Conservation (phyloP, 2,329 filamentous ascomycete species). For the Helminthosporium solani region DNA sequence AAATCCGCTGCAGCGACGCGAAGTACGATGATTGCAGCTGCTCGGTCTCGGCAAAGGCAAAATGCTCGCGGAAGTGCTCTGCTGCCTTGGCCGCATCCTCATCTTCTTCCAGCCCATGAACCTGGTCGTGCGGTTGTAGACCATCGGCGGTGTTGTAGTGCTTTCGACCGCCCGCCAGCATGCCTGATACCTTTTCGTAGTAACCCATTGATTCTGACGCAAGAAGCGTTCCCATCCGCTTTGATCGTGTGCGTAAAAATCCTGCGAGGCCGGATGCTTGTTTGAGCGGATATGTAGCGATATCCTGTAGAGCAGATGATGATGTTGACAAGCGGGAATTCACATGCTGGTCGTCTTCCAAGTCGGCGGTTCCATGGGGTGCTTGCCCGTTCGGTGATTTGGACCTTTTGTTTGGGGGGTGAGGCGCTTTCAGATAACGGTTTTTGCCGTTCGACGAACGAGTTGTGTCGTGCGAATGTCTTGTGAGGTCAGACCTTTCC, state of each 20-base stretch:
- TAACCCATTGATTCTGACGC: slow-evolving; percentile 95
- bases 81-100: slow-evolving; percentile 56
- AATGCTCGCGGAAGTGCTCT: slow-evolving; percentile 80
- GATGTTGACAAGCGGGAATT: slow-evolving; percentile 42
- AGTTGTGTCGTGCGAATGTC: slow-evolving; percentile 42
- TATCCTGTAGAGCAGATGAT: slow-evolving; percentile 57
- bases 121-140: slow-evolving; percentile 63
- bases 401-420: slow-evolving; percentile 14
- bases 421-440: slow-evolving; percentile 11
- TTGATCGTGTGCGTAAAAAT: slow-evolving; percentile 76
- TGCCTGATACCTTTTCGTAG: slow-evolving; percentile 92
- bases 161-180: slow-evolving; percentile 89
- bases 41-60: slow-evolving; percentile 82
- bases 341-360: slow-evolving; percentile 29
- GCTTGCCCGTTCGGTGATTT: slow-evolving; percentile 7
- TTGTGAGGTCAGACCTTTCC: slow-evolving; percentile 24
- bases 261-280: slow-evolving; percentile 80
- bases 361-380: slow-evolving; percentile 16
- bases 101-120: slow-evolving; percentile 57
- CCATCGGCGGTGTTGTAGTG: slow-evolving; percentile 80
- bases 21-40: slow-evolving; percentile 87
- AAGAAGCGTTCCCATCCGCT: slow-evolving; percentile 77
- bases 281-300: slow-evolving; percentile 77
- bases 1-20: slow-evolving; percentile 82
- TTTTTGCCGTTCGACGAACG: slow-evolving; percentile 28